Conservation (phyloP, 106 monocot genomes). For the Vanilla planifolia region DNA sequence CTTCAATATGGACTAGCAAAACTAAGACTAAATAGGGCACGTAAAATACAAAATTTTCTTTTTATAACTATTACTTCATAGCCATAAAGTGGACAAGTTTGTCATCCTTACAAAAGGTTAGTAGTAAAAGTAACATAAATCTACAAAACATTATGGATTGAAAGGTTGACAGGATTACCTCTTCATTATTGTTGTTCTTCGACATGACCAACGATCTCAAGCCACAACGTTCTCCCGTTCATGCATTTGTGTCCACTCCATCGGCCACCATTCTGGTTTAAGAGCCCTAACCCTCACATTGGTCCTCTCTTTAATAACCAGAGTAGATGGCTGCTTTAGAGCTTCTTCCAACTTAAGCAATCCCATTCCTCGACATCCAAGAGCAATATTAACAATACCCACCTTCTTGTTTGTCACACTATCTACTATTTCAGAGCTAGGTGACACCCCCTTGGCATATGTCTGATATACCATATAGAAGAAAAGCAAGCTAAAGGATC, state of each 20-base stretch:
- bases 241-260: slow-evolving; percentile 57
- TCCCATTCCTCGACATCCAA: slow-evolving; percentile 76
- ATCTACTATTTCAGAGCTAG: slow-evolving; percentile 61
- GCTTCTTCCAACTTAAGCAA: slow-evolving; percentile 63
- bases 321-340: slow-evolving; percentile 30
- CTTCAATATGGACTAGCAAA: no score
- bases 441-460: slow-evolving; percentile 46
- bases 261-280: slow-evolving; percentile 91
- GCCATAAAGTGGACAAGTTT: no score
- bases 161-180: no score
- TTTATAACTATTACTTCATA: no score
- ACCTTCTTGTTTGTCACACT: slow-evolving; percentile 56
- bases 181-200: no score
- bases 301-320: slow-evolving; percentile 45
- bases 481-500: background rate
- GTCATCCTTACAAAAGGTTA: no score
- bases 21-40: no score
- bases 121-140: no score
- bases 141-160: no score
- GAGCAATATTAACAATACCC: slow-evolving; percentile 44
- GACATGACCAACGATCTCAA: no score
- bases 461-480: slow-evolving; percentile 27
- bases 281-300: slow-evolving; percentile 47
- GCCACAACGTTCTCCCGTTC: slow-evolving; percentile 29
- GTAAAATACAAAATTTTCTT: no score